Evolutionary conservation across 148 eudicot species (phyloP).

Genomic region (Tetragonia tetragonoides): DNA sequence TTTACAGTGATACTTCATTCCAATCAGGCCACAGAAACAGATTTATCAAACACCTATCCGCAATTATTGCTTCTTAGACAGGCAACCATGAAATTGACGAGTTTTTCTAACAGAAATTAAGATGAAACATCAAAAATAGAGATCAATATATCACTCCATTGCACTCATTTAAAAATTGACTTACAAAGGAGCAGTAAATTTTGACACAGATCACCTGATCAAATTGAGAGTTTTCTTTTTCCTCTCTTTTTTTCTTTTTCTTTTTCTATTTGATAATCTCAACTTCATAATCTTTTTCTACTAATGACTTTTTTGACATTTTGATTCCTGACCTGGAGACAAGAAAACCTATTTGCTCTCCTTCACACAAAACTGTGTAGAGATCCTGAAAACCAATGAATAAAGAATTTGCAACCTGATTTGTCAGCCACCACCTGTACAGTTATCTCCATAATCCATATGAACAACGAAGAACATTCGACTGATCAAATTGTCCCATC

Average conservation of each 20-base stretch:
- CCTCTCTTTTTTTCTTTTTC: not conserved
- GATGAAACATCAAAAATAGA: too few relatives aligned
- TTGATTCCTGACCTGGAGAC: not conserved
- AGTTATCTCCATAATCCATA: conserved; percentile 14
- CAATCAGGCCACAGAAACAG: not conserved
- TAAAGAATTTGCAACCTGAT: conserved; percentile 32
- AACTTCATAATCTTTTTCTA: not conserved
- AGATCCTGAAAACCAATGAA: conserved; percentile 34
- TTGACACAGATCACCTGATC: too few relatives aligned
- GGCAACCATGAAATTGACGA: too few relatives aligned
- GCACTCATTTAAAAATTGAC: too few relatives aligned
- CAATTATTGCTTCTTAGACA: too few relatives aligned
- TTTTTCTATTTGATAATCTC: not conserved
- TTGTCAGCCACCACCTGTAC: conserved; percentile 21
- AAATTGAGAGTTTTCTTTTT: too few relatives aligned
- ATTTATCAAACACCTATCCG: too few relatives aligned
- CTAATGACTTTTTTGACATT: conserved; percentile 2
- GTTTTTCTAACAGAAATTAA: too few relatives aligned
- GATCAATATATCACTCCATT: too few relatives aligned
- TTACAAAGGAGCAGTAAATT: too few relatives aligned
- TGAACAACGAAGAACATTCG: not conserved
- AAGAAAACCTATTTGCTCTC: conserved; percentile 19
- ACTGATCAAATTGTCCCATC: not conserved
- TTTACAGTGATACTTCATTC: not conserved
- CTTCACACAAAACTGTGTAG: conserved; percentile 9